Percentiles rank a stretch among this genome's conserved stretches.
These are phyloP conservation scores for Aspergillus wentii DNA, from an alignment of 495 filamentous ascomycete genomes.

Conservation along the genomic window DNA sequence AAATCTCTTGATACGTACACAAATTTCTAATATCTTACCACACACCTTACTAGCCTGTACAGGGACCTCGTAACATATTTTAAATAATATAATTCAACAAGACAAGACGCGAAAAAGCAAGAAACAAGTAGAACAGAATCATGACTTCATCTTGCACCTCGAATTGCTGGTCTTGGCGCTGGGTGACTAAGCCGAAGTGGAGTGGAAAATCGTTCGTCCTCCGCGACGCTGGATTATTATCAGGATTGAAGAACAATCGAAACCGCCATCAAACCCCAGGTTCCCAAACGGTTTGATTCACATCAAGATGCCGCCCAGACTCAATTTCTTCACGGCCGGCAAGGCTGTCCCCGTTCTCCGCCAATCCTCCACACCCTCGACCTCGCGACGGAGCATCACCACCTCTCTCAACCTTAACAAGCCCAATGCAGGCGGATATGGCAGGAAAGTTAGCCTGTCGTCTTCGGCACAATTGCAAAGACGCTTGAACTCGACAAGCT, in stretches of 20 bases:
- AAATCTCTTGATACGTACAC: too few relatives aligned
- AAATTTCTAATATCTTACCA: too few relatives aligned
- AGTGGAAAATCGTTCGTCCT: conserved; percentile 21
- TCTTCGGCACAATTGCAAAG: conserved; percentile 16
- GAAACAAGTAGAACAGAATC: too few relatives aligned
- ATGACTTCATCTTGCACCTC: too few relatives aligned
- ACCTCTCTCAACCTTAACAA: conserved; percentile 10
- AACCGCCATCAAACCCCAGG: conserved; percentile 1
- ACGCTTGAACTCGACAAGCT: conserved; percentile 37
- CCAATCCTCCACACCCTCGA: conserved; percentile 19
- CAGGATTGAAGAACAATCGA: too few relatives aligned
- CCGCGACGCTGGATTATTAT: too few relatives aligned
- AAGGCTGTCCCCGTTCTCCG: conserved; percentile 30
- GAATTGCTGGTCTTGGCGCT: conserved; percentile 8
- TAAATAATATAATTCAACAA: too few relatives aligned
- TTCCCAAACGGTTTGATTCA: too few relatives aligned
- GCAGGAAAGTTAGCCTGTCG: conserved; percentile 1
- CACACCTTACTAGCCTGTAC: too few relatives aligned
- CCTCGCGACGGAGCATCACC: conserved; percentile 21
- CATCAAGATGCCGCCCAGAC: conserved; percentile 31
- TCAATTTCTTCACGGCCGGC: conserved; percentile 34
- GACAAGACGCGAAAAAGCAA: too few relatives aligned
- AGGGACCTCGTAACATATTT: too few relatives aligned
- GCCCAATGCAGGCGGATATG: conserved; percentile 19
- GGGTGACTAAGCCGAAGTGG: conserved; percentile 14